A percentile compares a stretch with the other conserved stretches of the same genome.
These are phyloP conservation scores for Phytophthora macrochlamydospora DNA, from an alignment of 352 stramenopile species.

Conservation along the genomic window DNA sequence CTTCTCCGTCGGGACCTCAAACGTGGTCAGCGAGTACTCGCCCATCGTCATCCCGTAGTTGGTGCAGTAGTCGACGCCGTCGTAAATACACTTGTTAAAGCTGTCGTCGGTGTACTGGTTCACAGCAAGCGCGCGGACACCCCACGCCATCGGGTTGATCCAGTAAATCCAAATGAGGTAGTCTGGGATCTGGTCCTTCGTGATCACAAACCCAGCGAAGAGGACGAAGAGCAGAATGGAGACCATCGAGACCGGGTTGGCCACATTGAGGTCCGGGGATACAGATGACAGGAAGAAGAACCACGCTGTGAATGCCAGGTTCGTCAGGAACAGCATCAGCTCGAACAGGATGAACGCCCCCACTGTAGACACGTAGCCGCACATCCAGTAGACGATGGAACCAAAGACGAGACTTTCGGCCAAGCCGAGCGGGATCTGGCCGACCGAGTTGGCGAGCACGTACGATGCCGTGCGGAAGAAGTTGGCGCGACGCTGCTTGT, in stretches of 20 bases:
- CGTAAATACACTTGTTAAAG: background rate
- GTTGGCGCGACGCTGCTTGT: too few species aligned
- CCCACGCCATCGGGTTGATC: conserved; percentile 1
- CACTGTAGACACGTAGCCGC: background rate
- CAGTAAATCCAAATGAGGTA: background rate
- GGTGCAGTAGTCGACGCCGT: background rate
- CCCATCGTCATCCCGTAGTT: background rate
- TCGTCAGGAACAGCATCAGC: conserved; percentile 34
- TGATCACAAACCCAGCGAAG: background rate
- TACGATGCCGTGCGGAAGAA: too few species aligned
- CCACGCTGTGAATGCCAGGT: conserved; percentile 13
- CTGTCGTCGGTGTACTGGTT: background rate
- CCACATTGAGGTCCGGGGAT: background rate
- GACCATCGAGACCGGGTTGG: background rate
- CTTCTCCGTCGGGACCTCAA: background rate
- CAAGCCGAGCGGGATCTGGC: conserved; percentile 28
- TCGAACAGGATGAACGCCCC: background rate
- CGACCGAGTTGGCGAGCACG: conserved; percentile 4
- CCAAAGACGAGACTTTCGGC: conserved; percentile 64
- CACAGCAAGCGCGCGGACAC: background rate
- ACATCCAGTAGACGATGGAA: background rate
- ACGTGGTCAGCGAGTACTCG: background rate
- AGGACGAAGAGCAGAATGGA: background rate
- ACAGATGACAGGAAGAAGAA: background rate
- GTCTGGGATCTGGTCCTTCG: background rate